Evolutionary conservation across 352 stramenopile genomes (phyloP), one percentile per base, ranked within the genome.

Genomic region (Phytophthora hybrid): DNA sequence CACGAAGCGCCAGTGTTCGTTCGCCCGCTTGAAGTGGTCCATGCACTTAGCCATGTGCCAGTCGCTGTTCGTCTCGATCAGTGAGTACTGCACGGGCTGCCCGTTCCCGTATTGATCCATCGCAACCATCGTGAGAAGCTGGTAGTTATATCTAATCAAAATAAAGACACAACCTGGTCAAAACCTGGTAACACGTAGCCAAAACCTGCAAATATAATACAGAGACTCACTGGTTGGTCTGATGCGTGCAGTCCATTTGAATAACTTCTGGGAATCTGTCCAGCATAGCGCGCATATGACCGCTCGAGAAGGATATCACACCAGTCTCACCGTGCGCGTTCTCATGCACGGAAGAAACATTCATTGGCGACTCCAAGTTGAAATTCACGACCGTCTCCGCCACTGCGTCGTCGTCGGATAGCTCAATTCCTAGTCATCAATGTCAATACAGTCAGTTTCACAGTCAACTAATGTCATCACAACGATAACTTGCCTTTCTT

Each of bases 1-100:
- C 0, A 73, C 58, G 3, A 73, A 66, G 1, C 57, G 47, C 49
- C 57, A 72, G 19, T 63, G n/a, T 4, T 73, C 51, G 16, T 73
- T 68, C 14, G 53, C 37, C 14, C 37, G 39, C 41, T 73, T 68
- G 16, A 68, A 68, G 16, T 68, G 39, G 0, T 67, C 58, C 6
- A 73, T 21, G 5, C 9, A 13, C 31, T 68, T 67, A 0, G 39
- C 29, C 59, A 67, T 67, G 10, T 63, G 49, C 57, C 57, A 67
- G 16, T 67, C 26, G 8, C 18, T 2, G 8, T 47, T 68, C 4
- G 53, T 59, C 29, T 67, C 66, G 0, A 73, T 13, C 8, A 73
- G 14, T 0, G 39, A 73, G 52, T 73, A 63, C 23, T 73, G 59
- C 0, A 68, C 66, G 1, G 51, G 19, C 21, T 68, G 39, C 5